These are phyloP conservation scores for Oryza nivara DNA, from an alignment of 176 grass and related monocot genomes.

Conservation along the genomic window DNA sequence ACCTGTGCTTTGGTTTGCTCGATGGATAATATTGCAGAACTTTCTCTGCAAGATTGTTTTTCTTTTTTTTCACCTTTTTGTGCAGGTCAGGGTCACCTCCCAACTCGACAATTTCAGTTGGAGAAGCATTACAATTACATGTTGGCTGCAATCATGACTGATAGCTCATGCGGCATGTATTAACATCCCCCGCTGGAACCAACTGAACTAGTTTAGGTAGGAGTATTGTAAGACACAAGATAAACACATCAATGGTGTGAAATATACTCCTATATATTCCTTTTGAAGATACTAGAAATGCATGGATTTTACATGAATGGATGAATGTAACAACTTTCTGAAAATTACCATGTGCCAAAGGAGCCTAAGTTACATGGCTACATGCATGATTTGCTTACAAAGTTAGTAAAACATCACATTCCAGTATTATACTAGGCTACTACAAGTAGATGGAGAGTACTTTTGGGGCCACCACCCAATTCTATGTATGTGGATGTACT, in stretches of 20 bases:
- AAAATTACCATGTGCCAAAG: neutral
- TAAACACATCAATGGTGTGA: neutral
- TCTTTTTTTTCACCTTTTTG: neutral
- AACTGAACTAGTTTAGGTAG: neutral
- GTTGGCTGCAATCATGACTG: constrained; percentile 49
- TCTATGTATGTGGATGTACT: neutral
- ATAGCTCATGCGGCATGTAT: constrained; percentile 37
- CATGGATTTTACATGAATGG: neutral
- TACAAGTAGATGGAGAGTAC: neutral
- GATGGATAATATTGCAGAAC: constrained; percentile 12
- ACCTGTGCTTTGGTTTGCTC: constrained; percentile 16
- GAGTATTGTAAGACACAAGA: neutral
- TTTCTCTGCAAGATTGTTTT: constrained; percentile 12
- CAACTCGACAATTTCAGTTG: constrained; percentile 41
- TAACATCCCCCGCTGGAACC: constrained; percentile 29
- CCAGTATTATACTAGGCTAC: neutral
- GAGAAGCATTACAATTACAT: constrained; percentile 43
- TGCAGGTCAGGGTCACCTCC: constrained; percentile 23
- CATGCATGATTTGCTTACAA: neutral
- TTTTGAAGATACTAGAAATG: neutral
- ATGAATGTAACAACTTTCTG: neutral
- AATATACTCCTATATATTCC: neutral
- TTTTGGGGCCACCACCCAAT: neutral
- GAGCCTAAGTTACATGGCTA: neutral
- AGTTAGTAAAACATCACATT: neutral